Evolutionary conservation across 148 eudicot species (phyloP).

Genomic region (Rhododendron simsii): DNA sequence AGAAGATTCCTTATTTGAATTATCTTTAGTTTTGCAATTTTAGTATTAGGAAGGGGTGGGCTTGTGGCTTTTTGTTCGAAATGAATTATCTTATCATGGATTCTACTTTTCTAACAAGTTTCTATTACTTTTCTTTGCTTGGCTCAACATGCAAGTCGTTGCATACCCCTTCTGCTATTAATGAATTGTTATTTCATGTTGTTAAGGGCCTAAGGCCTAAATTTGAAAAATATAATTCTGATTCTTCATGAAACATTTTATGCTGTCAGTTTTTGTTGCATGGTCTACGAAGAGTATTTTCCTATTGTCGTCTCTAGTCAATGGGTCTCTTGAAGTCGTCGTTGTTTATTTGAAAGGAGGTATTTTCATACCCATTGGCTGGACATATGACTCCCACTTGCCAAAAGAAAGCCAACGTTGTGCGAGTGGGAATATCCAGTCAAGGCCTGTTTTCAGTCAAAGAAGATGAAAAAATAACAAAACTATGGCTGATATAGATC

Average conservation of each 20-base stretch:
- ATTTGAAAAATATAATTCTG: background rate
- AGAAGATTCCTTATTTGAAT: too few relatives aligned
- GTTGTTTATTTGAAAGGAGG: background rate
- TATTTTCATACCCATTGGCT: background rate
- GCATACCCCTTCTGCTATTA: too few relatives aligned
- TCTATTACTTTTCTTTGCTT: too few relatives aligned
- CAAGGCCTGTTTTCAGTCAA: background rate
- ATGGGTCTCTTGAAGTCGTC: background rate
- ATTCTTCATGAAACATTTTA: background rate
- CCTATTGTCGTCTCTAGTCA: background rate
- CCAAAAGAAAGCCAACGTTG: background rate
- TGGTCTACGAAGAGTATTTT: background rate
- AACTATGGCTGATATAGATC: background rate
- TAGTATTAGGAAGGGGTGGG: background rate
- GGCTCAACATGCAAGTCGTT: too few relatives aligned
- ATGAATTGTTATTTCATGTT: background rate
- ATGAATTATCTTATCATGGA: too few relatives aligned
- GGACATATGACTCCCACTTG: background rate
- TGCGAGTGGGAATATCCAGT: background rate
- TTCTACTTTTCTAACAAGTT: too few relatives aligned
- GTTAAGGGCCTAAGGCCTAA: background rate
- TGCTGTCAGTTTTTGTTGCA: too few relatives aligned
- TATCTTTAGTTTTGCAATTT: background rate
- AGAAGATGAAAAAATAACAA: background rate
- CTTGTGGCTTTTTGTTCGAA: background rate